phyloP scores from a whole-genome alignment of 2,329 filamentous ascomycete genomes.

The Neofusicoccum kwambonambiense region DNA sequence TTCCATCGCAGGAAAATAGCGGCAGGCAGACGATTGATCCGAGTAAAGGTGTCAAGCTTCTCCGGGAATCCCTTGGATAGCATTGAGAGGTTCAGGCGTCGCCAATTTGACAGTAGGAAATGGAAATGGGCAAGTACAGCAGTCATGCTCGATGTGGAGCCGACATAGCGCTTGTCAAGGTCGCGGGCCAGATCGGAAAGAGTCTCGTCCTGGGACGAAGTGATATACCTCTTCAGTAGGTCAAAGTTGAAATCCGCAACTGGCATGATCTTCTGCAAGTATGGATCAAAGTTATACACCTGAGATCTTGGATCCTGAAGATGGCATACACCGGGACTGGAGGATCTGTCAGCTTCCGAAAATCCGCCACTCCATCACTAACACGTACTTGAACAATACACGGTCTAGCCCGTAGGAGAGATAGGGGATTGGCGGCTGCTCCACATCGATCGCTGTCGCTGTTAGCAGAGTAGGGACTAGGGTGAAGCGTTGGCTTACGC shows the following conservation, averaged over 20 bases:
- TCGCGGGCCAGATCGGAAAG: constrained; percentile 68
- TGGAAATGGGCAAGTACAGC: constrained; percentile 85
- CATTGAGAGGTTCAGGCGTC: constrained; percentile 64
- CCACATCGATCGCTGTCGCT: constrained; percentile 38
- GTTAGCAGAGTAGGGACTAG: constrained; percentile 23
- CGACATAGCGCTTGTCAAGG: constrained; percentile 76
- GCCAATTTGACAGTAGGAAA: constrained; percentile 82
- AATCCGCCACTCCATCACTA: background rate
- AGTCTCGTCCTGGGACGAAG: constrained; percentile 78
- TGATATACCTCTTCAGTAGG: constrained; percentile 81
- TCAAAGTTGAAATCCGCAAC: constrained; percentile 89
- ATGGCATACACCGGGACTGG: constrained; percentile 76
- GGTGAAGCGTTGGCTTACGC: background rate
- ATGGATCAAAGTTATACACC: constrained; percentile 97
- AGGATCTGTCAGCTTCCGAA: background rate
- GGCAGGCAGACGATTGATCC: constrained; percentile 68
- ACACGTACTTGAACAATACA: constrained; percentile 79
- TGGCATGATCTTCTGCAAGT: constrained; percentile 90
- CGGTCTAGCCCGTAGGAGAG: constrained; percentile 76
- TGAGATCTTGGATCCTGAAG: constrained; percentile 83
- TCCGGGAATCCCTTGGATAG: constrained; percentile 66
- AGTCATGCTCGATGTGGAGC: constrained; percentile 97
- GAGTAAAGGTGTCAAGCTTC: constrained; percentile 66
- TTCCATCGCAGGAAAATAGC: constrained; percentile 81
- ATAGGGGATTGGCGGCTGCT: constrained; percentile 57